phyloP scores from a whole-genome alignment of 2,329 filamentous ascomycete genomes.

The Daldinia sp. region DNA sequence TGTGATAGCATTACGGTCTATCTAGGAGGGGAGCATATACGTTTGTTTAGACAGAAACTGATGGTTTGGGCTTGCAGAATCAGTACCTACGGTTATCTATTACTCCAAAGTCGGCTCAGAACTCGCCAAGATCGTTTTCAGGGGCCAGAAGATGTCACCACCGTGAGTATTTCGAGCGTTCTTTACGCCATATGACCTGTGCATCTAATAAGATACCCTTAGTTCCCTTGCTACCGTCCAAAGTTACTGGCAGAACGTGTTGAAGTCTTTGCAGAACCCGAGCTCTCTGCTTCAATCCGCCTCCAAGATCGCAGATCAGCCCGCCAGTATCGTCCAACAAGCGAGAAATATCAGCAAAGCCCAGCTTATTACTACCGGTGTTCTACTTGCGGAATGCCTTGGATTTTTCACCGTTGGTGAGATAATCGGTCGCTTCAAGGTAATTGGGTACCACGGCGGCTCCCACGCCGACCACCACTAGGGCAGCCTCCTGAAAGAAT shows the following conservation, averaged over 20 bases:
- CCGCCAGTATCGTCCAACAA: constrained; percentile 49
- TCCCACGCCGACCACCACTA: constrained; percentile 66
- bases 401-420: constrained; percentile 98
- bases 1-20: background rate
- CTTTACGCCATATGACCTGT: background rate
- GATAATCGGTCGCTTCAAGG: constrained; percentile 94
- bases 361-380: constrained; percentile 76
- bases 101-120: constrained; percentile 91
- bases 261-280: constrained; percentile 77
- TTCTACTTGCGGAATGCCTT: constrained; percentile 84
- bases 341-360: constrained; percentile 75
- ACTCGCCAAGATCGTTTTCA: constrained; percentile 86
- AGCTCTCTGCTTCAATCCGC: constrained; percentile 60
- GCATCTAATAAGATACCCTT: constrained; percentile 33
- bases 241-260: constrained; percentile 79
- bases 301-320: constrained; percentile 59
- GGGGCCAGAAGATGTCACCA: constrained; percentile 88
- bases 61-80: constrained; percentile 61
- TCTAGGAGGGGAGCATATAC: background rate
- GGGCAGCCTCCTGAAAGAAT: constrained; percentile 36
- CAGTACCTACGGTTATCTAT: constrained; percentile 87
- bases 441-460: constrained; percentile 89
- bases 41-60: constrained; percentile 23
- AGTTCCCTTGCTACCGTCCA: constrained; percentile 86
- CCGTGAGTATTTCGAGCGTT: constrained; percentile 77